phyloP scores from a whole-genome alignment of 2,329 filamentous ascomycete species.

The Geosmithia morbida region DNA sequence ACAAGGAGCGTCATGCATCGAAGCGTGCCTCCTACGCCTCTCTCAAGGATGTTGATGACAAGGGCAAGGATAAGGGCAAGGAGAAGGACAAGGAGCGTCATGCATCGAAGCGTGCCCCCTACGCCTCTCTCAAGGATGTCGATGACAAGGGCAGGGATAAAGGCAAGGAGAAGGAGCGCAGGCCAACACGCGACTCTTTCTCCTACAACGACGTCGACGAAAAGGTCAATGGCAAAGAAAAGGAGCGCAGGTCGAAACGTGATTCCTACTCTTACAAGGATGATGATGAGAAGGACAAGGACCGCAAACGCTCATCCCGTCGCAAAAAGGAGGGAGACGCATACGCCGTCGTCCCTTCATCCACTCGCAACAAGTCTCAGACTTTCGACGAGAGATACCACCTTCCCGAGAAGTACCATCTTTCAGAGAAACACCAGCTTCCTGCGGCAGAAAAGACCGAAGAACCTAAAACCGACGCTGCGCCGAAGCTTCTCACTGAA shows the following conservation, averaged over 20 bases:
- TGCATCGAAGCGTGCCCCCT: background rate
- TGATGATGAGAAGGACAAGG: slow-evolving; percentile 8
- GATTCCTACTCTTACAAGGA: slow-evolving; percentile 14
- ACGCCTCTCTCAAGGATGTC: slow-evolving; percentile 7
- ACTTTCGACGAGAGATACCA: slow-evolving; percentile 12
- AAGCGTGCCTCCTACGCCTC: background rate
- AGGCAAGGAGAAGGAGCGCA: background rate
- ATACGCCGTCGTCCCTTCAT: slow-evolving; percentile 7
- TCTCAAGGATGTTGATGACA: slow-evolving; percentile 10
- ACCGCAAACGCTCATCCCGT: slow-evolving; percentile 11
- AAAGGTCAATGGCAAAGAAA: slow-evolving; percentile 1
- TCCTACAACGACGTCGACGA: slow-evolving; percentile 12
- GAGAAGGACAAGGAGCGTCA: slow-evolving; percentile 8
- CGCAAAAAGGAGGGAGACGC: background rate
- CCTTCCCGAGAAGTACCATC: slow-evolving; percentile 6
- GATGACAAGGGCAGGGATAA: slow-evolving; percentile 8
- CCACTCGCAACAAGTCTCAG: slow-evolving; percentile 7
- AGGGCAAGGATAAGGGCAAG: slow-evolving; percentile 5
- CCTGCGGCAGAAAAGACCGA: slow-evolving; percentile 4
- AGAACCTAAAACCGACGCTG: background rate
- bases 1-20: slow-evolving; percentile 7
- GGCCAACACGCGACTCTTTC: slow-evolving; percentile 9
- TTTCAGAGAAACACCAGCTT: slow-evolving; percentile 1
- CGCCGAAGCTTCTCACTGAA: background rate
- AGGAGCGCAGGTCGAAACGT: slow-evolving; percentile 10